Evolutionary conservation across 2,329 filamentous ascomycete species (phyloP), one percentile per base, ranked within the genome.

Genomic region (Phialemoniopsis sp.): DNA sequence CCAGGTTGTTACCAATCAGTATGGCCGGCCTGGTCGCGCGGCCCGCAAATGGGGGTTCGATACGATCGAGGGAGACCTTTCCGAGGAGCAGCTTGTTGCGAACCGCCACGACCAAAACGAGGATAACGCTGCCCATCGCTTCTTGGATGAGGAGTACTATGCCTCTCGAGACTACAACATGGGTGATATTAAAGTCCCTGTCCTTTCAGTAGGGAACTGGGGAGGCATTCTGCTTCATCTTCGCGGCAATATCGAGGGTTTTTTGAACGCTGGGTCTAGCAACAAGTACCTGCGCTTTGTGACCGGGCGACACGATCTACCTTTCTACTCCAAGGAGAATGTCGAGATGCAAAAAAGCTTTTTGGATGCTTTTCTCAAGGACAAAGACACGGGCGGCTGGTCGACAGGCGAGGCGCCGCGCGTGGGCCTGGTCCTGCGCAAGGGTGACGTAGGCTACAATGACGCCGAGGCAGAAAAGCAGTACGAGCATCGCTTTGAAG

Each of bases 251-350:
- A 68, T 87, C 8, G 70, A 83, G 49, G 83, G 82, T 0, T 87
- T 74, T 40, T 62, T 63, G 2, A 68, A 79, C 36, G 82, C 82
- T 0, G 79, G 80, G 1, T 86, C 82, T 1, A 67, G 78, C 42
- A 64, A 80, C 44, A 87, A 87, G 55, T 88, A 82, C 47, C 66
- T 87, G 1, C 73, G 82, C 7, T 78, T 86, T 54, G 82, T 87
- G 51, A 80, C 76, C 1, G 83, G 84, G 2, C 71, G 84, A 0
- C 83, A 88, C 45, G 83, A 87, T 49, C 64, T 87, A 2, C 83
- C 83, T 0, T 87, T 87, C 55, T 88, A 86, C 60, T 85, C 86
- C 53, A 57, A 72, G 2, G 78, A 86, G 35, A 79, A 86, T 45
- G 82, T 85, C 0, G 78, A 83, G 44, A 49, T 87, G 0, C 84